Base-by-base conservation (phyloP, 169 alveolate genomes). In the Sarcocystis neurona region DNA sequence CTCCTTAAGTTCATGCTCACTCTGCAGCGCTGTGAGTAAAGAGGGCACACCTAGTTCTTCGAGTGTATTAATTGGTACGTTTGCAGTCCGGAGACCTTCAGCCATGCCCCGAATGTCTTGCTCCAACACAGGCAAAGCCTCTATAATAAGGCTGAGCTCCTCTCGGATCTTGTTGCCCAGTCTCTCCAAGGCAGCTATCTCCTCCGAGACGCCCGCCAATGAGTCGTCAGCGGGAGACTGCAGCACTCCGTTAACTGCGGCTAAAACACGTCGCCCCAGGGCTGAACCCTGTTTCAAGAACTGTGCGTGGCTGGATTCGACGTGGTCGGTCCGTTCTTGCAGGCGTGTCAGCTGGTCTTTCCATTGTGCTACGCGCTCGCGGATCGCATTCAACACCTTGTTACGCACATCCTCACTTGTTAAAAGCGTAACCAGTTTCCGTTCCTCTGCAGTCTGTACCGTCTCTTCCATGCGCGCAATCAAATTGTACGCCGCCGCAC, bases 371-470 rank as follows among this genome's bases (percentile, higher is more conserved):
- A 39, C 32, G 30, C 82, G 82, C 2, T 72, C 82, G 39, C 41
- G 82, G 32, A 72, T 47, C 58, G 41, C 34, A 3, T 47, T 32
- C 53, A 72, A 20, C 34, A 37, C 27, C 56, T 72, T 47, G 18
- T 30, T 41, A 53, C 82, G 82, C 39, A 72, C 82, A 23, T 72
- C 82, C 5, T 72, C 82, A 18, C 82, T 56, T 3, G 56, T 2
- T 3, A 72, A 72, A 12, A 72, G 47, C 1, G 56, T 72, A 34
- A 72, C 82, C 34, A 72, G 82, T 43, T 72, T 72, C 10, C 53
- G 47, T 39, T 72, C 82, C 82, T 72, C 82, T 23, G 82, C 82
- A 1, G 82, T 72, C 20, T 72, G 82, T 39, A 72, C 23, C 39
- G 2, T 5, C 34, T 72, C 82, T 18, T 72, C 82, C 47, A 43